phyloP scores from a whole-genome alignment of 2,329 filamentous ascomycete genomes.

The Juglanconis juglandina region DNA sequence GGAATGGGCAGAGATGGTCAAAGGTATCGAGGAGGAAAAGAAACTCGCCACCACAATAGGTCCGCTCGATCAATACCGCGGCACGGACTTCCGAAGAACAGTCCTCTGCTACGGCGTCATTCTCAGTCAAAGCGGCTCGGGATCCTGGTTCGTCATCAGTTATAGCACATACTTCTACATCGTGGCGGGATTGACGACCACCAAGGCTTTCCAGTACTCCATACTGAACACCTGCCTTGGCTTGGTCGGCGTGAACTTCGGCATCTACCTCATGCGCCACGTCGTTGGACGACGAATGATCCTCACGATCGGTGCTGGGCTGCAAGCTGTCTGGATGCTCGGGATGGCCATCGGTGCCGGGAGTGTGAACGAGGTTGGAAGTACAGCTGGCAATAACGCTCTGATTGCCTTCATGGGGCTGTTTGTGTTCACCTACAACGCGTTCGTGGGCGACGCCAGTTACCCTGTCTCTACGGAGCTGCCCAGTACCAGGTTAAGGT shows the following conservation, averaged over 20 bases:
- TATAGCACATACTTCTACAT: constrained; percentile 49
- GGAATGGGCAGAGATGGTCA: constrained; percentile 38
- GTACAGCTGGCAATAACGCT: constrained; percentile 27
- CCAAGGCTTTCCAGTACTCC: constrained; percentile 44
- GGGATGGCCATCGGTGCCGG: constrained; percentile 37
- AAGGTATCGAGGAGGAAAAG: constrained; percentile 36
- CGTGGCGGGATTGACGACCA: constrained; percentile 36
- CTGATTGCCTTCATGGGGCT: constrained; percentile 34
- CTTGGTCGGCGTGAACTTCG: constrained; percentile 45
- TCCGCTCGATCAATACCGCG: constrained; percentile 37
- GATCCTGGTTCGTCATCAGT: constrained; percentile 48
- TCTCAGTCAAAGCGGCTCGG: constrained; percentile 40
- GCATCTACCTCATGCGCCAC: constrained; percentile 46
- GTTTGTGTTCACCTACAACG: constrained; percentile 35
- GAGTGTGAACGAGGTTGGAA: constrained; percentile 19
- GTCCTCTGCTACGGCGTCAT: constrained; percentile 48
- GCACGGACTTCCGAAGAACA: constrained; percentile 45
- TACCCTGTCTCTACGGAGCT: constrained; percentile 42
- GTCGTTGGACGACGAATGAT: constrained; percentile 44
- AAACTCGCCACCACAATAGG: constrained; percentile 29
- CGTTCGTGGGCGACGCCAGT: constrained; percentile 37
- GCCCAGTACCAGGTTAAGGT: constrained; percentile 40
- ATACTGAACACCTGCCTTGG: constrained; percentile 49
- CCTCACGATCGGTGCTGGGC: constrained; percentile 42
- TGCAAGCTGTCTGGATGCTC: constrained; percentile 43